Percentiles rank a stretch among this genome's conserved stretches.
phyloP scores from a whole-genome alignment of 2,329 filamentous ascomycete genomes.

The Colletotrichum paranaense region DNA sequence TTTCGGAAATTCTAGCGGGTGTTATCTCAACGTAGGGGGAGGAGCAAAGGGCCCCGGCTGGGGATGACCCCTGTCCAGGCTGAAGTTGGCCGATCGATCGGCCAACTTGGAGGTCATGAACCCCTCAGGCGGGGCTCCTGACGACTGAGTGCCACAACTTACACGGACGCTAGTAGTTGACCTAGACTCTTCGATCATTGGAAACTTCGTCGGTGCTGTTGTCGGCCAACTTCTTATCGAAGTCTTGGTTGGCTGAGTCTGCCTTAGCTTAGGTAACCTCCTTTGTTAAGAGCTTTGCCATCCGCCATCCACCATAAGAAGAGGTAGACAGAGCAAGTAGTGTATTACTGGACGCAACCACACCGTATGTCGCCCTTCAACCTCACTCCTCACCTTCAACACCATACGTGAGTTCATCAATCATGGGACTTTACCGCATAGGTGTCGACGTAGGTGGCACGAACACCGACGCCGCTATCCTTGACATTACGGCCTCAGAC shows the following conservation, averaged over 20 bases:
- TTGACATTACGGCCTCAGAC: constrained; percentile 51
- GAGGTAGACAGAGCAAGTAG: too few species aligned
- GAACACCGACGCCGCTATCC: constrained; percentile 57
- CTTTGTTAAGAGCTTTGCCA: not conserved
- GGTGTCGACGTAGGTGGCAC: constrained; percentile 55
- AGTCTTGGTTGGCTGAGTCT: not conserved
- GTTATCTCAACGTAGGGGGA: not conserved
- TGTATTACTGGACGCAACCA: not conserved
- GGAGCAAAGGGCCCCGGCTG: not conserved
- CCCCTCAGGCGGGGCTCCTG: not conserved
- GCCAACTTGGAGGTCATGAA: constrained; percentile 2
- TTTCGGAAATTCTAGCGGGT: not conserved
- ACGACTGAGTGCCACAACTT: not conserved
- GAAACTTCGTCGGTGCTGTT: not conserved
- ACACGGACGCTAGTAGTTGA: not conserved
- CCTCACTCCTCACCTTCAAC: not conserved
- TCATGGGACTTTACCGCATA: constrained; percentile 56
- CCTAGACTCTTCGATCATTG: not conserved
- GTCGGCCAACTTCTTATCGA: not conserved
- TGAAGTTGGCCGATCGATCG: constrained; percentile 22
- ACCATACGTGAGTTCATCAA: not conserved
- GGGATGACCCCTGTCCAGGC: not conserved
- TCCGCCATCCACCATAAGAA: too few species aligned
- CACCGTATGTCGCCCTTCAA: not conserved
- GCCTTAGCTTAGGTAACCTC: not conserved